phyloP scores from a whole-genome alignment of 2,329 filamentous ascomycete genomes.

The Talaromyces marneffei region DNA sequence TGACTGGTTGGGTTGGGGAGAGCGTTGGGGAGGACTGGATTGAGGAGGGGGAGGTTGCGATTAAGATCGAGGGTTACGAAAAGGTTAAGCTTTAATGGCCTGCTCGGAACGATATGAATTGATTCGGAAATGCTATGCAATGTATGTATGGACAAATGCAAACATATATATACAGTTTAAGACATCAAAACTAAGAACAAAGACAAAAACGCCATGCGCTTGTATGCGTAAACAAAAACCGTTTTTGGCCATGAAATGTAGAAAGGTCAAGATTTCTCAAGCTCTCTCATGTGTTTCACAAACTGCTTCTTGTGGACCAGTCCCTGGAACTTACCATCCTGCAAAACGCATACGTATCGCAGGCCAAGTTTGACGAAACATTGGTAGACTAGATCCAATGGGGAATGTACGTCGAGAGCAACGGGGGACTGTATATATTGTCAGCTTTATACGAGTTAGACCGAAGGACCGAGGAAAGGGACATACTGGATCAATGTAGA shows the following conservation, averaged over 20 bases:
- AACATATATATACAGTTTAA: slow-evolving; percentile 1
- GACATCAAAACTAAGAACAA: not conserved
- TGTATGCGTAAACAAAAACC: slow-evolving; percentile 5
- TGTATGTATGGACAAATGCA: slow-evolving; percentile 2
- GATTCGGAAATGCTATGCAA: not conserved
- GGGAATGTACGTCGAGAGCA: slow-evolving; percentile 77
- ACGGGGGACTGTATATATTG: slow-evolving; percentile 61
- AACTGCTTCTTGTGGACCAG: slow-evolving; percentile 97
- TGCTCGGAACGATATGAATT: not conserved
- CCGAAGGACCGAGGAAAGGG: not conserved
- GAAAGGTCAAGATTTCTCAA: slow-evolving; percentile 21
- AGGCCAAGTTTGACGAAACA: slow-evolving; percentile 92
- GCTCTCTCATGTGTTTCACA: slow-evolving; percentile 78
- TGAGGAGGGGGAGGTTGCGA: slow-evolving; percentile 45
- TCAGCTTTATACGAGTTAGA: slow-evolving; percentile 15
- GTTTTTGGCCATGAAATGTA: not conserved
- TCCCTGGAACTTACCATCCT: slow-evolving; percentile 78
- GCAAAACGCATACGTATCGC: slow-evolving; percentile 83
- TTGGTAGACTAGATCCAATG: slow-evolving; percentile 94
- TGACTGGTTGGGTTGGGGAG: slow-evolving; percentile 40
- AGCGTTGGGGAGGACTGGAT: slow-evolving; percentile 38
- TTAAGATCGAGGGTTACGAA: slow-evolving; percentile 46
- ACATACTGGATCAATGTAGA: slow-evolving; percentile 78
- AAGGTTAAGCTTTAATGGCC: slow-evolving; percentile 15
- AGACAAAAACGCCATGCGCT: slow-evolving; percentile 12